phyloP scores from a whole-genome alignment of 805 yeast species.

The Metschnikowia lunata region DNA sequence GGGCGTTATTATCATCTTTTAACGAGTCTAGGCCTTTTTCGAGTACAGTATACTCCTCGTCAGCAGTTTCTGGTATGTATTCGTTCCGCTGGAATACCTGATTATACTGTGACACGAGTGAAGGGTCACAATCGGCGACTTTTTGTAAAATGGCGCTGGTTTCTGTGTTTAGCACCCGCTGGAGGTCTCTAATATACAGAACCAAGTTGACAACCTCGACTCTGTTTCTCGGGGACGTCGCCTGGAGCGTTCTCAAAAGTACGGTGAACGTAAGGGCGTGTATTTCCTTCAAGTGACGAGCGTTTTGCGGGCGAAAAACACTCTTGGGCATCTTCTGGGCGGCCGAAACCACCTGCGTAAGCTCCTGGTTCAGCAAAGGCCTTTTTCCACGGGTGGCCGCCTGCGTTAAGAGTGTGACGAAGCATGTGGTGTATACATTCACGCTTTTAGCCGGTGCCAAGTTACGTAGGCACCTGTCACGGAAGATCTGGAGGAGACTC shows the following conservation, averaged over 20 bases:
- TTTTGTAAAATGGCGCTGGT: background rate
- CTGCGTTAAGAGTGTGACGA: constrained; percentile 11
- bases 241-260: constrained; percentile 1
- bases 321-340: background rate
- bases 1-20: constrained; percentile 17
- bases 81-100: constrained; percentile 3
- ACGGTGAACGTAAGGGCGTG: constrained; percentile 1
- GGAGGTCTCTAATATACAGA: constrained; percentile 1
- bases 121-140: background rate
- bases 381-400: background rate
- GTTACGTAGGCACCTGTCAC: constrained; percentile 1
- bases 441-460: background rate
- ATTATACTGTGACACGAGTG: constrained; percentile 7
- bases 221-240: background rate
- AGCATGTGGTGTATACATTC: constrained; percentile 13
- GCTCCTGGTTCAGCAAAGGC: background rate
- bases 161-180: background rate
- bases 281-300: constrained; percentile 1
- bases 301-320: background rate
- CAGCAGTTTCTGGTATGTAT: background rate
- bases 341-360: background rate
- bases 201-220: constrained; percentile 2
- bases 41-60: background rate
- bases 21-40: constrained; percentile 9
- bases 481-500: constrained; percentile 1